Conservation (phyloP, 805 yeast genomes). For the Myxozyma vanderwaltii region DNA sequence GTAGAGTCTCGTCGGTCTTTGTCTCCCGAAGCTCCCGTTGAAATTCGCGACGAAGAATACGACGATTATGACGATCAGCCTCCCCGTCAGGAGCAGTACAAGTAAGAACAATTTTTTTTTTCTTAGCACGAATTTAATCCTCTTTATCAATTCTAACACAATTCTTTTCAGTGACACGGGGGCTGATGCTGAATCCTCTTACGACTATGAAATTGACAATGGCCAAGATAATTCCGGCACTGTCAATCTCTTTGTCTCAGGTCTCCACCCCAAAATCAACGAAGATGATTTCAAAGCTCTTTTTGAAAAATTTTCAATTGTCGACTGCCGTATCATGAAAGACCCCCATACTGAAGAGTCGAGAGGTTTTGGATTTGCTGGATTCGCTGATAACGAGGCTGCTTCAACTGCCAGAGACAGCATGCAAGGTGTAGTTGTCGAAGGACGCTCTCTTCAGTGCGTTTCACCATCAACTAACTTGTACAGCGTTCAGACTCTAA, state of each 20-base stretch:
- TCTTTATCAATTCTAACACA: neutral
- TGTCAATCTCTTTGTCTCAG: conserved; percentile 42
- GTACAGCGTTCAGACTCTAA: neutral
- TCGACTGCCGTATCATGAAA: conserved; percentile 46
- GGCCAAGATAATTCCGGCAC: neutral
- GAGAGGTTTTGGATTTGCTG: conserved; percentile 57
- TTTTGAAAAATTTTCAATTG: conserved; percentile 38
- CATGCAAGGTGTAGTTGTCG: conserved; percentile 48
- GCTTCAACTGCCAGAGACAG: conserved; percentile 52
- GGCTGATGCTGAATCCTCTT: neutral
- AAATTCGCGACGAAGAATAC: neutral
- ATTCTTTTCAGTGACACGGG: neutral
- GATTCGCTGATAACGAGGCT: conserved; percentile 47
- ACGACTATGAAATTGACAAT: neutral
- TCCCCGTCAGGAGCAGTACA: neutral
- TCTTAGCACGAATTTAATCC: too few relatives aligned
- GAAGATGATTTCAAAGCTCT: conserved; percentile 39
- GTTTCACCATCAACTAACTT: neutral
- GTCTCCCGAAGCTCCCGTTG: neutral
- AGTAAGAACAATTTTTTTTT: neutral
- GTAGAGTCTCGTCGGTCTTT: conserved; percentile 1
- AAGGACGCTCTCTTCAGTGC: conserved; percentile 45
- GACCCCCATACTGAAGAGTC: conserved; percentile 50
- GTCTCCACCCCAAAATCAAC: conserved; percentile 39
- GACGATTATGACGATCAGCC: conserved; percentile 1